Conservation (phyloP, 192 early-diverging fungal species). For the Rhizophagus sp. region DNA sequence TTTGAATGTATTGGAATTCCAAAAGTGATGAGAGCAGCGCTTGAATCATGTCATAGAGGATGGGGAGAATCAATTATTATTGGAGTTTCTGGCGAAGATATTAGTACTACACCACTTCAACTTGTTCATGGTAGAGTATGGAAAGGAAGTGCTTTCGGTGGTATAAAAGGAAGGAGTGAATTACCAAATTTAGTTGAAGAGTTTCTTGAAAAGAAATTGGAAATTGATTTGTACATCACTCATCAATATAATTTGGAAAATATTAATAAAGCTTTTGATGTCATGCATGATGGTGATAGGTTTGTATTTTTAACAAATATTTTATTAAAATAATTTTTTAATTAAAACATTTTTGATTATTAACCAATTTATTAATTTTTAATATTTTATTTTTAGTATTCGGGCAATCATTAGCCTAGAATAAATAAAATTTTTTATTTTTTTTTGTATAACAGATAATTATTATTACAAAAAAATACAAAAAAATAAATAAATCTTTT, state of each 20-base stretch:
- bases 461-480: no score
- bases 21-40: conserved; percentile 92
- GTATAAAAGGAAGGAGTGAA: conserved; percentile 92
- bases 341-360: no score
- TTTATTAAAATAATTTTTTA: neutral
- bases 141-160: conserved; percentile 97
- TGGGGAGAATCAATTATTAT: conserved; percentile 92
- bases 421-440: neutral
- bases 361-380: neutral
- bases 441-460: no score
- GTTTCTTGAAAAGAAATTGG: conserved; percentile 82
- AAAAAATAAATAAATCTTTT: no score
- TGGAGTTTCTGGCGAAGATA: conserved; percentile 92
- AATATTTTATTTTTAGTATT: neutral
- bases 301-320: conserved; percentile 20
- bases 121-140: conserved; percentile 94
- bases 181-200: conserved; percentile 85
- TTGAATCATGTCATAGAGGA: conserved; percentile 87
- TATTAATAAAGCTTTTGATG: conserved; percentile 92
- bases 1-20: conserved; percentile 96
- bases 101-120: conserved; percentile 93
- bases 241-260: conserved; percentile 77
- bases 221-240: conserved; percentile 92
- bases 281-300: conserved; percentile 80
- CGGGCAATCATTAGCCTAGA: neutral